These are phyloP conservation scores for Euptelea pleiosperma DNA, from an alignment of 164 flowering plant species.

Conservation along the genomic window DNA sequence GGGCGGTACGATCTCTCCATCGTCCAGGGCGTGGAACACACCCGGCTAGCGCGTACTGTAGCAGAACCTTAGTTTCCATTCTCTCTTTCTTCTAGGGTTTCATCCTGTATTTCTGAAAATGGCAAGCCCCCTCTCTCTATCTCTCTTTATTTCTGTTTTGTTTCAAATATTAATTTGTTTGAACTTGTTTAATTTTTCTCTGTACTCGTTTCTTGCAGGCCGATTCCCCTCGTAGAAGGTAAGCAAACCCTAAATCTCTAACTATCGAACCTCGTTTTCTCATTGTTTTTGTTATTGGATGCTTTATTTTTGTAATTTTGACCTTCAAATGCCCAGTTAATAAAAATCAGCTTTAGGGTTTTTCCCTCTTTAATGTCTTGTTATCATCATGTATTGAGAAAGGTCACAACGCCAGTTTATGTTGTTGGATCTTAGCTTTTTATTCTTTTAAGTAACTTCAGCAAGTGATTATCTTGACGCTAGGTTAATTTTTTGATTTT, in stretches of 20 bases:
- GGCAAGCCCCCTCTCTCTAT: no score
- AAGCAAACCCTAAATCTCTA: not conserved
- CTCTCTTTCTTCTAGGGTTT: no score
- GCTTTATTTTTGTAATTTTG: not conserved
- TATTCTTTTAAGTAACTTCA: not conserved
- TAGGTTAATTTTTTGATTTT: no score
- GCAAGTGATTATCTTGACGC: not conserved
- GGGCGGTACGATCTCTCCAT: no score
- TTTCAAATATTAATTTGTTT: no score
- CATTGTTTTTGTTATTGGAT: not conserved
- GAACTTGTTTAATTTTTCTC: not conserved
- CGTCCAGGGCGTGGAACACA: no score
- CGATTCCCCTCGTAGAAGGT: conserved; percentile 14
- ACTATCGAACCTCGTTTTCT: not conserved
- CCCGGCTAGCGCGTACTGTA: no score
- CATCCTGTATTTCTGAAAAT: no score
- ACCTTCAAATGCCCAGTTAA: not conserved
- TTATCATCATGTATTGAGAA: not conserved
- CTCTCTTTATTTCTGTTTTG: not conserved
- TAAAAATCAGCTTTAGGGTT: not conserved
- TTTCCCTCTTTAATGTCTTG: not conserved
- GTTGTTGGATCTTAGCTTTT: not conserved
- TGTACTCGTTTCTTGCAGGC: not conserved
- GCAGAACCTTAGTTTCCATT: no score
- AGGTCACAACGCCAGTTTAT: not conserved